phyloP scores from a whole-genome alignment of 1,139 yeast genomes.

The Geotrichum fermentans region DNA sequence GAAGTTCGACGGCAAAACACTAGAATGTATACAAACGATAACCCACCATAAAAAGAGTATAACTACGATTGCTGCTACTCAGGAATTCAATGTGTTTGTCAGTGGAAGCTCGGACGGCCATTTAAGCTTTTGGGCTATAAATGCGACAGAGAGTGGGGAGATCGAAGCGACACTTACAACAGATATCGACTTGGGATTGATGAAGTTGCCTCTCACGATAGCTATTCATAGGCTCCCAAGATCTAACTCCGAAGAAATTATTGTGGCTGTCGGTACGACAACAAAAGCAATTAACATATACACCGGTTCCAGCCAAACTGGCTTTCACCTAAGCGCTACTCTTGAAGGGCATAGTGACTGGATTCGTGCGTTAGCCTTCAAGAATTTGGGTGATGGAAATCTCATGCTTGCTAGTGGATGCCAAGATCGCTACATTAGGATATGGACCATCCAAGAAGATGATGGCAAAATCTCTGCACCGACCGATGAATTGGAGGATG shows the following conservation, averaged over 20 bases:
- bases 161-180: conserved; percentile 20
- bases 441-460: conserved; percentile 69
- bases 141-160: conserved; percentile 41
- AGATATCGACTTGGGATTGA: conserved; percentile 30
- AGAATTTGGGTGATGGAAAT: conserved; percentile 41
- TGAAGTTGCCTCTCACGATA: conserved; percentile 62
- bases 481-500: conserved; percentile 20
- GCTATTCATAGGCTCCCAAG: conserved; percentile 35
- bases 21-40: conserved; percentile 36
- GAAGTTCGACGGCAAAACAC: conserved; percentile 38
- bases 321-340: conserved; percentile 45
- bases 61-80: conserved; percentile 43
- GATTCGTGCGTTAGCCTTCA: conserved; percentile 70
- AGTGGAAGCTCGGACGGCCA: conserved; percentile 25
- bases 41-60: conserved; percentile 43
- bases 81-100: conserved; percentile 22
- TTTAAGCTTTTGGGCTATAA: conserved; percentile 27
- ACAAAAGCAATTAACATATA: conserved; percentile 53
- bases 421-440: conserved; percentile 81
- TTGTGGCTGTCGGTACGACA: conserved; percentile 78
- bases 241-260: conserved; percentile 31
- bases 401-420: conserved; percentile 77
- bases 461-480: conserved; percentile 21
- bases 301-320: conserved; percentile 27
- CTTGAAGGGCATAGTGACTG: conserved; percentile 92